Evolutionary conservation across 495 filamentous ascomycete genomes (phyloP).

Genomic region (Lasiosphaeria hispida): DNA sequence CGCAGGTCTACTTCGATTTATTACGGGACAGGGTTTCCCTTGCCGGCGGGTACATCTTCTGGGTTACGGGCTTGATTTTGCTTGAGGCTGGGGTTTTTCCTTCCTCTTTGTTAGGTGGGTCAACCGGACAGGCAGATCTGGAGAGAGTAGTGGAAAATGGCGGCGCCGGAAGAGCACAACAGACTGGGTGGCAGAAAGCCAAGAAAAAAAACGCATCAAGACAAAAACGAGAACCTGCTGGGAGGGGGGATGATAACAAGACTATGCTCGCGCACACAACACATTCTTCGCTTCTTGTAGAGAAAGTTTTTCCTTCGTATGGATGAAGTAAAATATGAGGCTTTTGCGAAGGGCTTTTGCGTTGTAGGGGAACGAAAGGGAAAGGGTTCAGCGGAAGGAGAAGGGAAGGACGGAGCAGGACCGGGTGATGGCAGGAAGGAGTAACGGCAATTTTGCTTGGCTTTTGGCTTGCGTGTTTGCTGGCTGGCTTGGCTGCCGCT

Average conservation of each 20-base stretch:
- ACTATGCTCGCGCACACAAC: slow-evolving; percentile 10
- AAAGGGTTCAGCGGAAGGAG: too few species aligned
- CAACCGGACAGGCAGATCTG: neutral
- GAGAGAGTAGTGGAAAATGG: neutral
- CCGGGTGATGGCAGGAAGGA: too few species aligned
- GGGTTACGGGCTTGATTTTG: too few species aligned
- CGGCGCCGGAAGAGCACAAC: slow-evolving; percentile 1
- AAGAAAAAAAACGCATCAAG: neutral
- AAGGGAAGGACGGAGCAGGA: too few species aligned
- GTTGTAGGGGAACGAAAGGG: too few species aligned
- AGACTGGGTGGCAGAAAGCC: neutral
- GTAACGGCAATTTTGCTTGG: too few species aligned
- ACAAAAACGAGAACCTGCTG: neutral
- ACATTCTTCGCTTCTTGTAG: slow-evolving; percentile 11
- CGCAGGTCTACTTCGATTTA: too few species aligned
- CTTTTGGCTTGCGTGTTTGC: too few species aligned
- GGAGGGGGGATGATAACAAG: slow-evolving; percentile 1
- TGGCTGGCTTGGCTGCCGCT: too few species aligned
- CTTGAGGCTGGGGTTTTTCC: neutral
- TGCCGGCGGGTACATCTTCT: too few species aligned
- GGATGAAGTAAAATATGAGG: neutral
- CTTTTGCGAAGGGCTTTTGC: too few species aligned
- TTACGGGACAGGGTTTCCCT: too few species aligned
- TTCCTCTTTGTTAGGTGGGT: neutral
- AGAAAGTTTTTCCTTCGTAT: neutral